A percentile compares a stretch with the other conserved stretches of the same genome.
phyloP scores from a whole-genome alignment of 1,284 basidiomycete genomes.

The Athelia sp. region DNA sequence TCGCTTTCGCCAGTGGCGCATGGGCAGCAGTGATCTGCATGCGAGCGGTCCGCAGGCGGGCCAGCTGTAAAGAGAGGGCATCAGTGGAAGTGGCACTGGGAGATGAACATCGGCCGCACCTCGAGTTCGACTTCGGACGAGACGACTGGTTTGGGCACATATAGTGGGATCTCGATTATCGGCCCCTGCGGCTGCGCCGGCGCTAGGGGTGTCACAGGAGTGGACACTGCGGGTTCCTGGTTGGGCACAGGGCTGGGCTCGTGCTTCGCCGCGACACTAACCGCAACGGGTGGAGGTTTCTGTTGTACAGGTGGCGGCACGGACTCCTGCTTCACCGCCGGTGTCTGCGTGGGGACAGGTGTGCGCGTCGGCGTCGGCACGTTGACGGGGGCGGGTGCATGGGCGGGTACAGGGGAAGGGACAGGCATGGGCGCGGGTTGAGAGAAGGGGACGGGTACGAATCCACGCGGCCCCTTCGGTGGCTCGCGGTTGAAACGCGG shows the following conservation, averaged over 20 bases:
- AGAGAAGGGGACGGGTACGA: background rate
- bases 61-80: slow-evolving; percentile 18
- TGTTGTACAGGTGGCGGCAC: too few relatives aligned
- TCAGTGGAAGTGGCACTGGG: background rate
- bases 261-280: background rate
- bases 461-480: background rate
- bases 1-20: slow-evolving; percentile 32
- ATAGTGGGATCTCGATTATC: background rate
- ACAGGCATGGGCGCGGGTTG: background rate
- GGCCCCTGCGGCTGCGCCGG: too few relatives aligned
- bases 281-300: too few relatives aligned
- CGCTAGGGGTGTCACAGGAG: background rate
- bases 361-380: too few relatives aligned
- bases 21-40: slow-evolving; percentile 36
- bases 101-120: background rate
- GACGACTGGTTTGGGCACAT: background rate
- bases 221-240: background rate
- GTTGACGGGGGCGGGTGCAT: too few relatives aligned
- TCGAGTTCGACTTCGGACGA: background rate
- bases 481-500: background rate
- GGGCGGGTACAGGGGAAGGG: background rate
- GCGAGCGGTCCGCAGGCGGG: slow-evolving; percentile 32
- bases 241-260: background rate
- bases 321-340: too few relatives aligned
- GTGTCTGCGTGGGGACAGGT: too few relatives aligned